These are phyloP conservation scores for Cochlearia excelsa DNA, from an alignment of 345 rosid species.

Conservation along the genomic window DNA sequence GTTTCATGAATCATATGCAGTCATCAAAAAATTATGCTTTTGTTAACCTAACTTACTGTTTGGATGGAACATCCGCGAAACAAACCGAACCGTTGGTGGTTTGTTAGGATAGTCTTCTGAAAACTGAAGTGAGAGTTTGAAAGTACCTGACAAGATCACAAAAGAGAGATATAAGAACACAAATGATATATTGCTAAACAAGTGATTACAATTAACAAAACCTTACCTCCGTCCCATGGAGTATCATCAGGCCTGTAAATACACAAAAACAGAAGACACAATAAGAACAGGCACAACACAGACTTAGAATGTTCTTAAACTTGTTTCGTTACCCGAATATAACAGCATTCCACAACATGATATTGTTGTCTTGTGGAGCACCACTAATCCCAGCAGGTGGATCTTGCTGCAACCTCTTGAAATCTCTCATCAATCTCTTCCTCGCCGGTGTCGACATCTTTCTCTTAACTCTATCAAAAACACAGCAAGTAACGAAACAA, in stretches of 20 bases:
- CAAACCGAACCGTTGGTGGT: conserved; percentile 79
- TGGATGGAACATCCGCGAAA: conserved; percentile 83
- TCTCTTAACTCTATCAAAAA: conserved; percentile 31
- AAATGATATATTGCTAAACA: not conserved
- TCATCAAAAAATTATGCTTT: not conserved
- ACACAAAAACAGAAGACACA: conserved; percentile 8
- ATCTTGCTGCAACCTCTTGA: conserved; percentile 70
- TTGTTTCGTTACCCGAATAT: conserved; percentile 53
- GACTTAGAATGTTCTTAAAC: not conserved
- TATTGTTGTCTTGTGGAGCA: conserved; percentile 69
- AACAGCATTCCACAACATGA: conserved; percentile 72
- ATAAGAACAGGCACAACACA: not conserved
- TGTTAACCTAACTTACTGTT: conserved; percentile 51
- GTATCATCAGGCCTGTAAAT: conserved; percentile 64
- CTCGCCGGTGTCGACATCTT: conserved; percentile 68
- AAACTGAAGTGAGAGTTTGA: conserved; percentile 70
- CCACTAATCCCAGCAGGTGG: conserved; percentile 76
- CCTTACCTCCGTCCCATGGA: conserved; percentile 71
- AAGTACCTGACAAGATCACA: conserved; percentile 53
- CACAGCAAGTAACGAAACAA: not conserved
- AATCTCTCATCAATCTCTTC: conserved; percentile 76
- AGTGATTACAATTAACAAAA: not conserved
- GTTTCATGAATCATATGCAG: conserved; percentile 3
- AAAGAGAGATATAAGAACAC: conserved; percentile 2
- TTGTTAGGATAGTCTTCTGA: conserved; percentile 77